Evolutionary conservation across 2,329 filamentous ascomycete genomes (phyloP).

Genomic region (Monosporascus sp.): DNA sequence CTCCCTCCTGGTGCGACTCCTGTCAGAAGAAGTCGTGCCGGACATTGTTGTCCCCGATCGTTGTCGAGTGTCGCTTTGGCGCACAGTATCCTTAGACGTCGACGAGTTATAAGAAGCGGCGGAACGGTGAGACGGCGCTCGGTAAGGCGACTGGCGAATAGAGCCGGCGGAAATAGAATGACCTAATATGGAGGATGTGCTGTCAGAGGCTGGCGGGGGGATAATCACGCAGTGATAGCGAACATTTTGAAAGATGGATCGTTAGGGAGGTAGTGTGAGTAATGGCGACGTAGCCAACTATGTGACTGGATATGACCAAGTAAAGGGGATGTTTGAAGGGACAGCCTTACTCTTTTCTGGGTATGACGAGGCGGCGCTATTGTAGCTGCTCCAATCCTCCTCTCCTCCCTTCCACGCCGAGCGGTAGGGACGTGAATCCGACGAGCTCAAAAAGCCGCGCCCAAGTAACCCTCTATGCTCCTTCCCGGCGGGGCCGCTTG

Average conservation of each 20-base stretch:
- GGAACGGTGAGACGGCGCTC: conserved; percentile 34
- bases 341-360: conserved; percentile 35
- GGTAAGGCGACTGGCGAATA: conserved; percentile 23
- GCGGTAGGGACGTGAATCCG: conserved; percentile 26
- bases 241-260: too few relatives aligned
- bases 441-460: conserved; percentile 36
- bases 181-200: conserved; percentile 22
- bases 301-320: conserved; percentile 12
- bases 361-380: conserved; percentile 26
- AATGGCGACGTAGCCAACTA: background rate
- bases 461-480: conserved; percentile 34
- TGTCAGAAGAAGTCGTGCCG: conserved; percentile 67
- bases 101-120: conserved; percentile 30
- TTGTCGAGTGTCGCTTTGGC: conserved; percentile 10
- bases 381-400: conserved; percentile 20
- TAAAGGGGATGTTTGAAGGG: conserved; percentile 5
- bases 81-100: conserved; percentile 30
- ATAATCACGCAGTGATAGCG: background rate
- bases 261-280: background rate
- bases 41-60: conserved; percentile 44
- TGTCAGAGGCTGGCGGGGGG: background rate
- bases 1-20: conserved; percentile 75
- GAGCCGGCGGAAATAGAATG: conserved; percentile 32
- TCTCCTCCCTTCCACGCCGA: conserved; percentile 20
- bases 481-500: conserved; percentile 20